Percentiles rank a stretch among this genome's conserved stretches.
These are phyloP conservation scores for Pythium rhizo-oryzae DNA, from an alignment of 352 stramenopile genomes.

Conservation along the genomic window DNA sequence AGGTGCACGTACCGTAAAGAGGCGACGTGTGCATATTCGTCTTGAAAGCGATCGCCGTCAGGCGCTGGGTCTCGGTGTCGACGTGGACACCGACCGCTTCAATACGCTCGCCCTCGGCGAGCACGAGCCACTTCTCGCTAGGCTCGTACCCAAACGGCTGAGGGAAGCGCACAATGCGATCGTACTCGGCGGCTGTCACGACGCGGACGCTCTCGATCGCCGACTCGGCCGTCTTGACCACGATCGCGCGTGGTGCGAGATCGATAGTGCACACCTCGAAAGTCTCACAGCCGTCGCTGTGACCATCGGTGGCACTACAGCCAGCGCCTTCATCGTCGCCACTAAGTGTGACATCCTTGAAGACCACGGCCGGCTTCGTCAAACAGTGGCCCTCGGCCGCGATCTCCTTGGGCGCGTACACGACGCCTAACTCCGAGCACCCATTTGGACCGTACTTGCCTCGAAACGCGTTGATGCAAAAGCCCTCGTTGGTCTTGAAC, in stretches of 20 bases:
- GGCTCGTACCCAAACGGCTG: neutral
- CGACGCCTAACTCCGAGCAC: neutral
- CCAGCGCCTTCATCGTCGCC: no score
- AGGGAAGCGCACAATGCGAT: neutral
- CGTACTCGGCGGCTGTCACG: constrained; percentile 1
- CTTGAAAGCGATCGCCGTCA: neutral
- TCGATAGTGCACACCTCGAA: neutral
- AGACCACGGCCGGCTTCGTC: neutral
- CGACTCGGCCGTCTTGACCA: neutral
- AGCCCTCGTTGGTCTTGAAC: neutral
- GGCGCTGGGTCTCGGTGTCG: no score
- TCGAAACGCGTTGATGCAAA: constrained; percentile 13
- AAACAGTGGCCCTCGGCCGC: neutral
- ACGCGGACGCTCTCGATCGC: neutral
- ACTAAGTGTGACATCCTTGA: no score
- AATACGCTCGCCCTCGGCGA: neutral
- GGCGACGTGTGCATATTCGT: constrained; percentile 10
- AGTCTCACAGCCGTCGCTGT: no score
- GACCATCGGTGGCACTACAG: no score
- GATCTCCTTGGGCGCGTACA: neutral
- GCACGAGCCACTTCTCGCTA: constrained; percentile 8
- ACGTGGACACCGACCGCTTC: neutral
- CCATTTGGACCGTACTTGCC: neutral
- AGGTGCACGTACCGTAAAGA: neutral
- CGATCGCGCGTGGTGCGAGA: neutral